Evolutionary conservation across 2,329 filamentous ascomycete genomes (phyloP).

Genomic region (Setomelanomma holmii): DNA sequence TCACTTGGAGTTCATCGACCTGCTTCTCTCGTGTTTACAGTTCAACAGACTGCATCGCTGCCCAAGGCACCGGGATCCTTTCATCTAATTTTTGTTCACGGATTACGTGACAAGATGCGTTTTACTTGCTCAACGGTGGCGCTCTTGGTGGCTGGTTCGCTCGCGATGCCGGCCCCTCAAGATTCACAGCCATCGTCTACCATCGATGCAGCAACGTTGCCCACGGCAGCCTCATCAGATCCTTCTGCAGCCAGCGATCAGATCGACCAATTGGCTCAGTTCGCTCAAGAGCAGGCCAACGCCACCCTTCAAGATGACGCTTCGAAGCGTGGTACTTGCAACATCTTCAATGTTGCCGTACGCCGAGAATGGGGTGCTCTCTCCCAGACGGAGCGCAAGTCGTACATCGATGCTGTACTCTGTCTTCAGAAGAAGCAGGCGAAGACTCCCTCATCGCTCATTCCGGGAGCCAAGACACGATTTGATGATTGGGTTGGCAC

Average conservation of each 20-base stretch:
- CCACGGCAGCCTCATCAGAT: conserved; percentile 27
- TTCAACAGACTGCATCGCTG: conserved; percentile 3
- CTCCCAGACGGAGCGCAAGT: conserved; percentile 36
- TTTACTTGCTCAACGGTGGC: conserved; percentile 27
- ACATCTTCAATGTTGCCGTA: conserved; percentile 31
- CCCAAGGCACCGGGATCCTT: neutral
- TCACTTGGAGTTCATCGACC: neutral
- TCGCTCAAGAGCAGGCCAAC: conserved; percentile 28
- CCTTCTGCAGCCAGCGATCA: conserved; percentile 31
- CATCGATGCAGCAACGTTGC: conserved; percentile 18
- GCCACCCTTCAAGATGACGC: conserved; percentile 20
- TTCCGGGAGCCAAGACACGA: conserved; percentile 41
- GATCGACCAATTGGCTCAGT: conserved; percentile 28
- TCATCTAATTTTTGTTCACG: conserved; percentile 1
- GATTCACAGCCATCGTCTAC: conserved; percentile 11
- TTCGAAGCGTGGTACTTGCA: conserved; percentile 32
- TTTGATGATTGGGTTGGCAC: conserved; percentile 49
- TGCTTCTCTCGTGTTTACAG: neutral
- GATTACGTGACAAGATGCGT: conserved; percentile 28
- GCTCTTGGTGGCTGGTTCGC: conserved; percentile 29
- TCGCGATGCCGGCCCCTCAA: conserved; percentile 35
- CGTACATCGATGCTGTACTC: conserved; percentile 47
- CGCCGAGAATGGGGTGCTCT: conserved; percentile 38
- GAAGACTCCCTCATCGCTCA: conserved; percentile 33
- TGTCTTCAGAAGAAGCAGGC: conserved; percentile 40